Evolutionary conservation across 805 yeast genomes (phyloP).

Genomic region (Lachancea sp.): DNA sequence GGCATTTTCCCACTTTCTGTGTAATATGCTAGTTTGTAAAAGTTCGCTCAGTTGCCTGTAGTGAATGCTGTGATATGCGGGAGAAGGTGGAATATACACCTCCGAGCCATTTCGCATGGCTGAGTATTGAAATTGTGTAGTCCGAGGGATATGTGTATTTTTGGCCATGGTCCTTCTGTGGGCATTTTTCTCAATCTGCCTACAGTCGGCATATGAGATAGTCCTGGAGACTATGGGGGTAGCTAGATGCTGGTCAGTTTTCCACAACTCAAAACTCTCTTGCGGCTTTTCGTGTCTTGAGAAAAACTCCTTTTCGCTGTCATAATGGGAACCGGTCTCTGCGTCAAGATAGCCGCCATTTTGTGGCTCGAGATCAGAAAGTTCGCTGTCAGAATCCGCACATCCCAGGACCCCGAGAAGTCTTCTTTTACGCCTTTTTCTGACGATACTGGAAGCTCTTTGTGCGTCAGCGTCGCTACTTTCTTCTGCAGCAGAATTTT

Average conservation of each 20-base stretch:
- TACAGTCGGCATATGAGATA: constrained; percentile 17
- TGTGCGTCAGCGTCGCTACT: constrained; percentile 17
- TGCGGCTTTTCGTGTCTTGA: constrained; percentile 29
- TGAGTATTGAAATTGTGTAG: constrained; percentile 11
- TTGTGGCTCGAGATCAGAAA: constrained; percentile 13
- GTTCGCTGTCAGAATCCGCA: constrained; percentile 15
- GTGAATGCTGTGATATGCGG: constrained; percentile 19
- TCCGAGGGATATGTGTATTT: constrained; percentile 14
- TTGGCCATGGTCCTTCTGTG: constrained; percentile 12
- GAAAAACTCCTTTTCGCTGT: constrained; percentile 21
- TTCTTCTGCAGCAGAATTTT: constrained; percentile 22
- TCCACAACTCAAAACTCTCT: constrained; percentile 29
- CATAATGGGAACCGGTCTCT: too few species aligned
- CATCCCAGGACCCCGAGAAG: constrained; percentile 21
- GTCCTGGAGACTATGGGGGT: constrained; percentile 16
- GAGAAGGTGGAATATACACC: background rate
- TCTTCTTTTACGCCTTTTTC: constrained; percentile 16
- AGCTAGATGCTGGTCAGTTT: constrained; percentile 11
- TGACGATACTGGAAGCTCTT: constrained; percentile 6
- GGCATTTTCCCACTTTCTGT: constrained; percentile 49
- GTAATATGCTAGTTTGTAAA: constrained; percentile 43
- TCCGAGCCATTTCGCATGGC: constrained; percentile 22
- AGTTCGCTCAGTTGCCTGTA: constrained; percentile 34
- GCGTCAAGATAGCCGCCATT: constrained; percentile 4
- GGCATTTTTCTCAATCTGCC: constrained; percentile 15